Evolutionary conservation across 148 eudicot genomes (phyloP).

Genomic region (Hydrangea macrophylla): DNA sequence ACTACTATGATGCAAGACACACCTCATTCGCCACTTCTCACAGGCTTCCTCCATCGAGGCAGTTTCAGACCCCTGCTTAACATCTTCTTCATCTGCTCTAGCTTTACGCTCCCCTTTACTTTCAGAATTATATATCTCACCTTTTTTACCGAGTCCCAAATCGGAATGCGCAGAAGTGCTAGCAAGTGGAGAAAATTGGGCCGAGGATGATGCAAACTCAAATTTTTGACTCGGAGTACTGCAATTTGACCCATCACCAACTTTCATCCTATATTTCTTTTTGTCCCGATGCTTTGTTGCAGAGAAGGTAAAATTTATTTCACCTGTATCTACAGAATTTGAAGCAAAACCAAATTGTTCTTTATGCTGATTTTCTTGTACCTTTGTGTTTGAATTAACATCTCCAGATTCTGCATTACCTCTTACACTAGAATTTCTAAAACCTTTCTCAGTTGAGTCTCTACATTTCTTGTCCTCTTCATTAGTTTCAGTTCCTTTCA

Average conservation of each 20-base stretch:
- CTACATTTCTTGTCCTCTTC: background rate
- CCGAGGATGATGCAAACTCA: constrained; percentile 14
- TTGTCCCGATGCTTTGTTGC: constrained; percentile 38
- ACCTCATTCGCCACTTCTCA: constrained; percentile 88
- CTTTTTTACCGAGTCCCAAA: constrained; percentile 23
- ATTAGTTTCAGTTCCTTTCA: constrained; percentile 18
- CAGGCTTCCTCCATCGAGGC: constrained; percentile 51
- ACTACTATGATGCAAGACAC: constrained; percentile 11
- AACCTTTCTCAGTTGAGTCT: constrained; percentile 6
- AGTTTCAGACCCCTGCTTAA: constrained; percentile 17
- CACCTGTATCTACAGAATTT: constrained; percentile 16
- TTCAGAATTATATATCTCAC: constrained; percentile 14
- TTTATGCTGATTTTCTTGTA: constrained; percentile 20
- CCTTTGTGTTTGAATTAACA: constrained; percentile 16
- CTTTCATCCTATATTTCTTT: constrained; percentile 64
- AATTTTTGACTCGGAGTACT: constrained; percentile 14
- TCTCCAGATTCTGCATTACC: constrained; percentile 18
- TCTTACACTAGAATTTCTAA: constrained; percentile 7
- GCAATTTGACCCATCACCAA: constrained; percentile 30
- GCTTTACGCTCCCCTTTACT: constrained; percentile 26
- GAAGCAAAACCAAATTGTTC: constrained; percentile 23
- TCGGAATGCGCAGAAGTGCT: constrained; percentile 21
- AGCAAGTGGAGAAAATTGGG: constrained; percentile 21
- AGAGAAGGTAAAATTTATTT: constrained; percentile 31
- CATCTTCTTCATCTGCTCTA: constrained; percentile 26